A percentile compares a stretch with the other conserved stretches of the same genome.
phyloP scores from a whole-genome alignment of 225 moss, liverwort and hornwort genomes.

The Ulota crispa region DNA sequence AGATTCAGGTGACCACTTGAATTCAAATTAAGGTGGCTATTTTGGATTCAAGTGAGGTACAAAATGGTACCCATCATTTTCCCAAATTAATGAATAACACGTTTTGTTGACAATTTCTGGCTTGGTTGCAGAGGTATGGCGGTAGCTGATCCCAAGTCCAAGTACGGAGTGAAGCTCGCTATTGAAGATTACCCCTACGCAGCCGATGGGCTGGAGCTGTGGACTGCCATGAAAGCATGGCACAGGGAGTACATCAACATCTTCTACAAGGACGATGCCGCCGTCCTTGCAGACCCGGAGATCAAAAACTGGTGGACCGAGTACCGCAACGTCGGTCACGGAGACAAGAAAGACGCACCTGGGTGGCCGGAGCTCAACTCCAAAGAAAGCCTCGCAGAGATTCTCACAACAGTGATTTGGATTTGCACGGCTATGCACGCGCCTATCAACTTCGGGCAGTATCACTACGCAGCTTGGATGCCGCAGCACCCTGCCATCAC shows the following conservation, averaged over 20 bases:
- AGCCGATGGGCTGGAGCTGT: slow-evolving; percentile 53
- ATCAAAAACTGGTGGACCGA: slow-evolving; percentile 37
- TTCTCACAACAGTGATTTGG: slow-evolving; percentile 55
- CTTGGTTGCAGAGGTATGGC: slow-evolving; percentile 45
- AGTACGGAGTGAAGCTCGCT: slow-evolving; percentile 44
- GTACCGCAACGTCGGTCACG: slow-evolving; percentile 40
- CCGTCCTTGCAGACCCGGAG: slow-evolving; percentile 33
- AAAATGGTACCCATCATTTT: too few relatives aligned
- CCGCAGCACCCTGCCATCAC: slow-evolving; percentile 43
- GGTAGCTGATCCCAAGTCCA: slow-evolving; percentile 23
- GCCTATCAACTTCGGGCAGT: slow-evolving; percentile 76
- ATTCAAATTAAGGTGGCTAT: too few relatives aligned
- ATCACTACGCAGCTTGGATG: slow-evolving; percentile 52
- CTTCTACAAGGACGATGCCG: slow-evolving; percentile 41
- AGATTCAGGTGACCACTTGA: too few relatives aligned
- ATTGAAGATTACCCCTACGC: slow-evolving; percentile 61
- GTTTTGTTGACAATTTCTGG: neutral
- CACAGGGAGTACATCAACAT: slow-evolving; percentile 43
- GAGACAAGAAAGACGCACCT: slow-evolving; percentile 26
- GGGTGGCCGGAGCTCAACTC: slow-evolving; percentile 41
- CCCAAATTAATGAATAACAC: too few relatives aligned
- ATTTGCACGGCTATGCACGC: slow-evolving; percentile 59
- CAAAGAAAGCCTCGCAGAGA: slow-evolving; percentile 44
- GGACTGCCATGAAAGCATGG: slow-evolving; percentile 51
- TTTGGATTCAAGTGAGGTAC: too few relatives aligned